Percentiles rank a stretch among this genome's conserved stretches.
Conservation (phyloP, 2,329 filamentous ascomycete genomes). For the Claviceps monticola region DNA sequence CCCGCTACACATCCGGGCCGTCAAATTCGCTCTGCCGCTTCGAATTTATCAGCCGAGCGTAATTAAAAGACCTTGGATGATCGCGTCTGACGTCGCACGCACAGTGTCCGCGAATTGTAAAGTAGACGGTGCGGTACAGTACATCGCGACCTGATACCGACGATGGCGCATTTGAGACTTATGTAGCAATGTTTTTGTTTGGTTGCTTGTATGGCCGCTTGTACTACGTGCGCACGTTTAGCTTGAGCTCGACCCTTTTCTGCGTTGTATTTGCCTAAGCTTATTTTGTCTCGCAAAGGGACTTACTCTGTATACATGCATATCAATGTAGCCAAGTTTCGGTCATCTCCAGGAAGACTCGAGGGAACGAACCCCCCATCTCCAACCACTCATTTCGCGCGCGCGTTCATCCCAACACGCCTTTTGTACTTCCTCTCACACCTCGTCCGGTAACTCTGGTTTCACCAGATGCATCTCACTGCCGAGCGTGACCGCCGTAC, state of each 20-base stretch:
- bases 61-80: not conserved
- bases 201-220: not conserved
- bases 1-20: too few relatives aligned
- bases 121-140: not conserved
- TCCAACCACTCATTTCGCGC: not conserved
- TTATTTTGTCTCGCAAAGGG: too few relatives aligned
- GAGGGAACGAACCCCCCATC: not conserved
- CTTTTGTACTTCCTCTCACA: not conserved
- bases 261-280: not conserved
- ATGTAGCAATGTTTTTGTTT: not conserved
- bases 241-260: not conserved
- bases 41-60: not conserved
- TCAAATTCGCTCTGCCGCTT: not conserved
- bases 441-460: not conserved
- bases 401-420: not conserved
- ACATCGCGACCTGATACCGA: not conserved
- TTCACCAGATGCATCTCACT: constrained; percentile 2
- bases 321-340: not conserved
- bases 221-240: not conserved
- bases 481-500: not conserved
- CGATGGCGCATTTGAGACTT: not conserved
- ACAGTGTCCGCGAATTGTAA: not conserved
- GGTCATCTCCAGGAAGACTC: not conserved
- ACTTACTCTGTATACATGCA: too few relatives aligned
- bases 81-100: not conserved